Conservation (phyloP, 257 asterid genomes). For the Solanum medicagineum region DNA sequence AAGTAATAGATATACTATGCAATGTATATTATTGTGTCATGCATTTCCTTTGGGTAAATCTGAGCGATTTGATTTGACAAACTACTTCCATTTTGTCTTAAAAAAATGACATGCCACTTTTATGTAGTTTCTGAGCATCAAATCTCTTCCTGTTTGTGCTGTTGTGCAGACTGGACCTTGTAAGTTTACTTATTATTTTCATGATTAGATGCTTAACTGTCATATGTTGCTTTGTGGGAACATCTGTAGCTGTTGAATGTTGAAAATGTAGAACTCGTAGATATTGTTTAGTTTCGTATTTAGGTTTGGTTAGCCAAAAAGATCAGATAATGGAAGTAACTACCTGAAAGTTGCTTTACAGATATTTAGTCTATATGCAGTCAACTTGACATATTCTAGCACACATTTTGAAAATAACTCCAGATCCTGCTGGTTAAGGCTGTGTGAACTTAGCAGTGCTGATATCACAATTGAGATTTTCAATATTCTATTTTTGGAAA, state of each 20-base stretch:
- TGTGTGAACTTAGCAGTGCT: not conserved
- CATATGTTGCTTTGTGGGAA: not conserved
- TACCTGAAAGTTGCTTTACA: not conserved
- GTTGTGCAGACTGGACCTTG: not conserved
- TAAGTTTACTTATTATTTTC: not conserved
- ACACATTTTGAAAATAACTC: not conserved
- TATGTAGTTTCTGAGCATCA: not conserved
- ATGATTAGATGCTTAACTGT: not conserved
- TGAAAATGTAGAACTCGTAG: not conserved
- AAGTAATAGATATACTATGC: not conserved
- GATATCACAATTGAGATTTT: not conserved
- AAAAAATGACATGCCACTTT: not conserved
- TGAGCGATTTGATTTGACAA: not conserved
- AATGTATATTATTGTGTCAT: not conserved
- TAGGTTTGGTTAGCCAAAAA: not conserved
- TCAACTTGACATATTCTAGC: not conserved
- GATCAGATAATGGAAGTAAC: not conserved
- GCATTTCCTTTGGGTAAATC: not conserved
- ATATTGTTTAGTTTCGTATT: not conserved
- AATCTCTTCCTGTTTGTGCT: not conserved
- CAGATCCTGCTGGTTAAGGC: not conserved
- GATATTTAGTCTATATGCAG: not conserved
- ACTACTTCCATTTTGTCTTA: not conserved
- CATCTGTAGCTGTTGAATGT: not conserved
- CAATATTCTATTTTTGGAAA: not conserved